Conservation (phyloP, 768 basidiomycete species). For the Lactifluus piperatus region DNA sequence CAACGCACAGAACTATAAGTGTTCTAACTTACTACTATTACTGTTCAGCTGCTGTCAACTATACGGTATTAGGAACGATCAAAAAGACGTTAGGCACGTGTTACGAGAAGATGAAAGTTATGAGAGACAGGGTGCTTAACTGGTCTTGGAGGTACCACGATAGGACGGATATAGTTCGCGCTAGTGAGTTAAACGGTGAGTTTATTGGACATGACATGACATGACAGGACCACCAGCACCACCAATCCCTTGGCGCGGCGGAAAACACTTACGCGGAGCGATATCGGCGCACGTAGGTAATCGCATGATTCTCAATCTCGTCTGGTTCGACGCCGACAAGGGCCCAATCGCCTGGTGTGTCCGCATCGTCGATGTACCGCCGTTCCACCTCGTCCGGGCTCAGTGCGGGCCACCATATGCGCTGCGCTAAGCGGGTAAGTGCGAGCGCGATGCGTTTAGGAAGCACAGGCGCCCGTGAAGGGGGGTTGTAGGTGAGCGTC, state of each 20-base stretch:
- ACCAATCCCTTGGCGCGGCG: no score
- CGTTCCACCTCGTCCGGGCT: conserved; percentile 87
- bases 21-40: no score
- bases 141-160: conserved; percentile 15
- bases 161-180: conserved; percentile 18
- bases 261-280: conserved; percentile 65
- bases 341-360: conserved; percentile 73
- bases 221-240: no score
- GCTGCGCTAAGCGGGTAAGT: conserved; percentile 56
- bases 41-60: conserved; percentile 6
- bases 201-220: conserved; percentile 7
- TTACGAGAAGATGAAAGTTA: neutral
- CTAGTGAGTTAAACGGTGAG: neutral
- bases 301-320: conserved; percentile 80
- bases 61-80: neutral
- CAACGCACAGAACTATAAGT: neutral
- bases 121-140: neutral
- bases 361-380: conserved; percentile 76
- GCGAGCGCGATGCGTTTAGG: conserved; percentile 64
- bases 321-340: conserved; percentile 73
- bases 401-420: conserved; percentile 85
- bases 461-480: conserved; percentile 62
- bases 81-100: neutral
- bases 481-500: conserved; percentile 68
- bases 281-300: conserved; percentile 84